phyloP scores from a whole-genome alignment of 164 flowering plant genomes.

The Hamamelis virginiana region DNA sequence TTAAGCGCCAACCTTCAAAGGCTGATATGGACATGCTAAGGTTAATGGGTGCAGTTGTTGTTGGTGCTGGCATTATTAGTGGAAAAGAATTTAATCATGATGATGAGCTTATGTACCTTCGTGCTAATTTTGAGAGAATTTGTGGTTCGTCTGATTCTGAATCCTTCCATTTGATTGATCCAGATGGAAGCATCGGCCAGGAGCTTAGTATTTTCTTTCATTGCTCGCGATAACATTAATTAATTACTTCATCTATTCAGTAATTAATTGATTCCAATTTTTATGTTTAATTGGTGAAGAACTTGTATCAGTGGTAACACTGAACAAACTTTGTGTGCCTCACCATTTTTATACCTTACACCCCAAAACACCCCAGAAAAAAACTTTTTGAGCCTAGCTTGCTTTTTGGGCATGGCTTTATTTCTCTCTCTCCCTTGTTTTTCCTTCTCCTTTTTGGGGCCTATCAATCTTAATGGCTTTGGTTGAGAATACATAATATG shows the following conservation, averaged over 20 bases:
- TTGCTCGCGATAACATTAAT: constrained; percentile 21
- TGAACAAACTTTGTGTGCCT: background rate
- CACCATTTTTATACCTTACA: background rate
- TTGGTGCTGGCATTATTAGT: constrained; percentile 45
- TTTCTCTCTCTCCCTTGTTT: too few species aligned
- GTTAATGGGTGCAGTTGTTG: constrained; percentile 32
- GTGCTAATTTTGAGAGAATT: constrained; percentile 53
- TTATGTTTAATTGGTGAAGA: constrained; percentile 1
- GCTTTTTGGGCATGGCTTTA: background rate
- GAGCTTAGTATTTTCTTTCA: constrained; percentile 59
- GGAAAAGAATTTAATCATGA: constrained; percentile 25
- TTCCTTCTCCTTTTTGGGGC: too few species aligned
- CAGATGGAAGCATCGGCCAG: constrained; percentile 48
- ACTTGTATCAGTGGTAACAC: background rate
- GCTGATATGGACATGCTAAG: constrained; percentile 32
- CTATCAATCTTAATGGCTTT: too few species aligned
- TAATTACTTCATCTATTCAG: background rate
- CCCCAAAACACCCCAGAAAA: background rate
- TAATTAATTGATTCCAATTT: constrained; percentile 1
- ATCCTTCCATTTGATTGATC: constrained; percentile 63
- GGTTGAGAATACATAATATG: too few species aligned
- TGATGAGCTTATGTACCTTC: constrained; percentile 51
- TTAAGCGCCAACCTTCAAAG: constrained; percentile 30
- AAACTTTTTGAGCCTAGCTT: background rate
- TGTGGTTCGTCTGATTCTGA: constrained; percentile 39